Base-by-base conservation (phyloP, 495 filamentous ascomycete genomes). In the Tetracladium marchalianum region DNA sequence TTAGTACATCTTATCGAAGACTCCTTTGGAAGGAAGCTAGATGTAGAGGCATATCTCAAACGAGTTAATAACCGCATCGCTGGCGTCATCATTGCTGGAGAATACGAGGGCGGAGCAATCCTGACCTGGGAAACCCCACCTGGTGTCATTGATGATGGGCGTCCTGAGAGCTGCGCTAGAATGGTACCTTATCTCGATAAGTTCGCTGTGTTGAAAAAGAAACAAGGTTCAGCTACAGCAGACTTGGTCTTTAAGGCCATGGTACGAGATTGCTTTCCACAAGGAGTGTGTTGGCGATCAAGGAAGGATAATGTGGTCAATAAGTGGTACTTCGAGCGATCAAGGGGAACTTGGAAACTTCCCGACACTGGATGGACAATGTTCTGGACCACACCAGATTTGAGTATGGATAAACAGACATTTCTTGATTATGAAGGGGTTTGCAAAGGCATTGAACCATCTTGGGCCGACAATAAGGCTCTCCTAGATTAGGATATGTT, bases 111-210 rank as follows among this genome's bases (percentile, higher is more conserved):
- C 41, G 92, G 86, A 1, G 92, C 92, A 8, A 78, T 99, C 31
- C 66, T 97, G 13, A 99, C 92, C 1, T 99, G 92, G 92, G 92
- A 99, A 70, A 66, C 71, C 27, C 87, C 90, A 0, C 78, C 77
- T 0, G 72, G 72, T 0, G 62, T 81, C 1, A 42, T 59, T 13
- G 66, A 78, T 40, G 70, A 75, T 39, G 69, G 71, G 44, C 73
- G 75, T 15, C 67, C 71, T 38, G 67, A 63, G 15, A 69, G 67
- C 37, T 53, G 62, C 15, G 65, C 66, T 8, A 68, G 80, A 4
- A 72, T 87, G 60, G 83, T 99, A 0, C 93, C 90, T 0, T 99
- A 99, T 62, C 68, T 99, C 17, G 92, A 99, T 61, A 99, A 99
- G 65, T 99, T 99, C 59, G 92, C 92, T 3, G 92, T 97, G 1